These are phyloP conservation scores for Tricholoma saponaceum DNA, from an alignment of 768 basidiomycete genomes.

Conservation along the genomic window DNA sequence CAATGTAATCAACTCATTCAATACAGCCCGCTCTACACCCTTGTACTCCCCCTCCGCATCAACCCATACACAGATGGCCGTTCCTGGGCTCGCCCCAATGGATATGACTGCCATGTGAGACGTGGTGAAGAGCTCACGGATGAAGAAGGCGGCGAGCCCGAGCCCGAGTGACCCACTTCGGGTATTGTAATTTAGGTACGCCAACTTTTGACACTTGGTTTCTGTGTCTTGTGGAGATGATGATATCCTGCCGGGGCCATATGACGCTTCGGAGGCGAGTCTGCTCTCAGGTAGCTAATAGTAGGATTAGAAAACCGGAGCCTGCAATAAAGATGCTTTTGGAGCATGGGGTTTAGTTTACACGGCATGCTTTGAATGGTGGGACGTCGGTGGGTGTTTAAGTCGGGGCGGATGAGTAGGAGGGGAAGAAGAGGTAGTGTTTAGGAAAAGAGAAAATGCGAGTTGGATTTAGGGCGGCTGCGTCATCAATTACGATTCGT, in stretches of 20 bases:
- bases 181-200: background rate
- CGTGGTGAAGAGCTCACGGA: constrained; percentile 87
- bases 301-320: no score
- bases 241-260: constrained; percentile 83
- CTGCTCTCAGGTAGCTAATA: background rate
- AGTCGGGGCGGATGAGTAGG: no score
- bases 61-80: constrained; percentile 84
- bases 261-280: constrained; percentile 57
- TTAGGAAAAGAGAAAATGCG: no score
- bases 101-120: constrained; percentile 59
- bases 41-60: constrained; percentile 78
- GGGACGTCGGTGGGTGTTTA: no score
- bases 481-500: no score
- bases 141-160: constrained; percentile 63
- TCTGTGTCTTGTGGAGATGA: constrained; percentile 28
- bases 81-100: constrained; percentile 69
- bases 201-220: background rate
- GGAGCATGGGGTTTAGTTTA: no score
- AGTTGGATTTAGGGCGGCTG: no score
- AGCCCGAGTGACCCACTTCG: background rate
- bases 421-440: no score
- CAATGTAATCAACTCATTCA: background rate
- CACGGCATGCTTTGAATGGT: no score
- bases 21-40: constrained; percentile 65
- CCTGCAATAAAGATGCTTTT: no score